Evolutionary conservation across 1,139 yeast genomes (phyloP).

Genomic region (Kodamaea fungicola): DNA sequence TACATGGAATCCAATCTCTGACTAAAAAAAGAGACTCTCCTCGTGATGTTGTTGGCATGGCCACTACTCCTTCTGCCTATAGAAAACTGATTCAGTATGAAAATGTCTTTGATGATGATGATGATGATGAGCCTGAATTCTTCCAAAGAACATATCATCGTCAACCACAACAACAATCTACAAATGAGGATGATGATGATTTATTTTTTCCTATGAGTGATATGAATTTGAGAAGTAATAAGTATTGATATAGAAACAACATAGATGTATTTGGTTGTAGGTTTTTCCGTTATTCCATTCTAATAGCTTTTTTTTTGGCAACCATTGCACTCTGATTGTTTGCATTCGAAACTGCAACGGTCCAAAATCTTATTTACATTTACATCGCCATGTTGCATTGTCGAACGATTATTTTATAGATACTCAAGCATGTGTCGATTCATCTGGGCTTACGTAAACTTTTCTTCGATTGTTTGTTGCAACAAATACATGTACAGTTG

Average conservation of each 20-base stretch:
- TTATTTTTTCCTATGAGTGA: slow-evolving; percentile 87
- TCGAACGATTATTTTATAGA: no score
- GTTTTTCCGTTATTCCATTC: no score
- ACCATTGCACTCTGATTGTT: no score
- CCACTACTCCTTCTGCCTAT: slow-evolving; percentile 38
- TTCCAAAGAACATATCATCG: slow-evolving; percentile 1
- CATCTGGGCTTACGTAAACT: no score
- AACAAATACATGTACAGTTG: no score
- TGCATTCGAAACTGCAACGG: no score
- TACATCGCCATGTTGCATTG: no score
- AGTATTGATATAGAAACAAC: neutral
- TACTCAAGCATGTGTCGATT: no score
- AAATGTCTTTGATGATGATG: slow-evolving; percentile 53
- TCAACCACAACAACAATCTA: neutral
- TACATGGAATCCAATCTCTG: slow-evolving; percentile 9
- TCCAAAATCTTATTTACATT: no score
- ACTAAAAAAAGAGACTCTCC: slow-evolving; percentile 1
- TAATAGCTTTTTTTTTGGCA: no score
- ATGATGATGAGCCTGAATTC: slow-evolving; percentile 40
- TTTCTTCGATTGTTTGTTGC: no score
- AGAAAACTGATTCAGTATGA: slow-evolving; percentile 36
- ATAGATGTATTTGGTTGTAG: no score
- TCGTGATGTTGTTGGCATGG: slow-evolving; percentile 28
- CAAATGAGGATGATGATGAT: slow-evolving; percentile 72
- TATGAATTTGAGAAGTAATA: slow-evolving; percentile 52